Evolutionary conservation across 2,329 filamentous ascomycete genomes (phyloP).

Genomic region (Colletotrichum truncatum): DNA sequence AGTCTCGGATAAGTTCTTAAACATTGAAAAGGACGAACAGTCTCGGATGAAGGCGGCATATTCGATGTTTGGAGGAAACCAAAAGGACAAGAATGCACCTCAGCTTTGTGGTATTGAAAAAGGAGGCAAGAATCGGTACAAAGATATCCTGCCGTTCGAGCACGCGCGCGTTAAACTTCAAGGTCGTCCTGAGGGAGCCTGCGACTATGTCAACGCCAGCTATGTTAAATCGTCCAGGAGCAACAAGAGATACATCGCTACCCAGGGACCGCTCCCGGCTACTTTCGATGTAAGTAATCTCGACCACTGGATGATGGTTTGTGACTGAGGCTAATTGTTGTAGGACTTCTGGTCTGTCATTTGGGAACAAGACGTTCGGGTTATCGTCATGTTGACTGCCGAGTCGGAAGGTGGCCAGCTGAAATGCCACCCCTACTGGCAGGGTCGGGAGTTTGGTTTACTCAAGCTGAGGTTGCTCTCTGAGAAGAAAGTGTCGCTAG

Average conservation of each 20-base stretch:
- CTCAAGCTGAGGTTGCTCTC: constrained; percentile 80
- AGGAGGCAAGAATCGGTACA: constrained; percentile 95
- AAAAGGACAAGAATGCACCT: constrained; percentile 34
- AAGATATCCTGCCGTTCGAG: constrained; percentile 96
- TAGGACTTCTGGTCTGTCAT: constrained; percentile 98
- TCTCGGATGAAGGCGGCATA: constrained; percentile 89
- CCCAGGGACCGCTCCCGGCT: constrained; percentile 90
- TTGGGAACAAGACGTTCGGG: constrained; percentile 95
- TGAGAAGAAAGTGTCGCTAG: constrained; percentile 83
- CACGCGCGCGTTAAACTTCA: constrained; percentile 87
- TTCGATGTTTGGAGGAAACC: constrained; percentile 53
- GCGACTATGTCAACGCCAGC: constrained; percentile 97
- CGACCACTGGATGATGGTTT: background rate
- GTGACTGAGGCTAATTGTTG: background rate
- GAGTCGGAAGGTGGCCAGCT: constrained; percentile 92
- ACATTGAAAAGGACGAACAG: constrained; percentile 86
- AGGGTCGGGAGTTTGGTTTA: constrained; percentile 78
- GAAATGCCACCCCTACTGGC: constrained; percentile 97
- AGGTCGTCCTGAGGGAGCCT: constrained; percentile 71
- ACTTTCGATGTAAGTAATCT: constrained; percentile 80
- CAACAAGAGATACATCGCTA: constrained; percentile 94
- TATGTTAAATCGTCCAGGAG: constrained; percentile 82
- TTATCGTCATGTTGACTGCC: constrained; percentile 96
- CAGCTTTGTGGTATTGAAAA: constrained; percentile 94
- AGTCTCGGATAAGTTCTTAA: constrained; percentile 84